Conservation (phyloP, 768 basidiomycete genomes). For the Lactarius hatsudake region DNA sequence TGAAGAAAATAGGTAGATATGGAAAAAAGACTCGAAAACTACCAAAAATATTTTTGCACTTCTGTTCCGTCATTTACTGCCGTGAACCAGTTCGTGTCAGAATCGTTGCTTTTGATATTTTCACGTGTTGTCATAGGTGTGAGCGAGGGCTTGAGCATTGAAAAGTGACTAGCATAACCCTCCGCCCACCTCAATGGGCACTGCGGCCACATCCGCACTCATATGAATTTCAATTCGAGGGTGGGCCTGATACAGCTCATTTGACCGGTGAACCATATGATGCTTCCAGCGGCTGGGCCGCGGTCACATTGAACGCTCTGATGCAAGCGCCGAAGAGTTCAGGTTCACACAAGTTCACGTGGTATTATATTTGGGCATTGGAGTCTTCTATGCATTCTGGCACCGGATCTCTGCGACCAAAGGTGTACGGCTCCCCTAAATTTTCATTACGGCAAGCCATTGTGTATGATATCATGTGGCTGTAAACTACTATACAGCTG, state of each 20-base stretch:
- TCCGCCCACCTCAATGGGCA: no score
- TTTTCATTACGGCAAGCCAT: background rate
- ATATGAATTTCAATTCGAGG: no score
- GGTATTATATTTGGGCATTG: background rate
- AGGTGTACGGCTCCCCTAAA: background rate
- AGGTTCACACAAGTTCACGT: background rate
- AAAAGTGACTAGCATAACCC: no score
- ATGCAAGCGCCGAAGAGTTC: background rate
- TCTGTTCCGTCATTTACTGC: background rate
- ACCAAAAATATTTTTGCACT: slow-evolving; percentile 11
- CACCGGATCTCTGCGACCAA: background rate
- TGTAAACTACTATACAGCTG: no score
- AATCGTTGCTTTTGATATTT: background rate
- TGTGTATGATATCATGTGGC: background rate
- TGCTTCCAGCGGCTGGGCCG: no score
- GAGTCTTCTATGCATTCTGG: background rate
- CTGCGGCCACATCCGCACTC: no score
- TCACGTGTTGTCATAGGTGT: background rate
- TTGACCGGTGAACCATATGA: no score
- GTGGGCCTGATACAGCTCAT: no score
- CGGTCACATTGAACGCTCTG: background rate
- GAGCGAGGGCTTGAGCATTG: no score
- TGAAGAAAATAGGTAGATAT: slow-evolving; percentile 27
- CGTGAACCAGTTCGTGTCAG: background rate
- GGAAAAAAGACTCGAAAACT: slow-evolving; percentile 29